A percentile compares a stretch with the other conserved stretches of the same genome.
phyloP scores from a whole-genome alignment of 306 rosid species.

The Morella rubra region DNA sequence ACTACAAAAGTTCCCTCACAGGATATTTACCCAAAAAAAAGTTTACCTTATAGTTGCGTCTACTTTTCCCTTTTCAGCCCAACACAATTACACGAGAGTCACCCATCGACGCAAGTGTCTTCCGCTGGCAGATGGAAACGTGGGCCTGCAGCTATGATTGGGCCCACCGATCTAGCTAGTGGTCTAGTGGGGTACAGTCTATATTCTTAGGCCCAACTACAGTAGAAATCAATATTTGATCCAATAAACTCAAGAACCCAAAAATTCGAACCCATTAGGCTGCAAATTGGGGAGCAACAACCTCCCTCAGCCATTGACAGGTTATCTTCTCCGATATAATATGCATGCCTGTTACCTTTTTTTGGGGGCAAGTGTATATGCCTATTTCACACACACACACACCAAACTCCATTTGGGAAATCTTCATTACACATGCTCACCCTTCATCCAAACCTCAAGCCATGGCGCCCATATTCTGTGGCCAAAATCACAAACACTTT shows the following conservation, averaged over 20 bases:
- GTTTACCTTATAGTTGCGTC: too few relatives aligned
- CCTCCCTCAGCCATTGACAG: too few relatives aligned
- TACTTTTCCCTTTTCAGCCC: too few relatives aligned
- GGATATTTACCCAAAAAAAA: too few relatives aligned
- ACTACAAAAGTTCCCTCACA: too few relatives aligned
- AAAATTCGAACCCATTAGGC: too few relatives aligned
- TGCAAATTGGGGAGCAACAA: too few relatives aligned
- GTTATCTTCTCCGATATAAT: too few relatives aligned
- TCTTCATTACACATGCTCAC: constrained; percentile 21
- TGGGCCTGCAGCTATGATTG: not conserved
- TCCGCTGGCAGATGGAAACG: not conserved
- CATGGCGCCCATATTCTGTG: constrained; percentile 18
- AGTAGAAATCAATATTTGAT: not conserved
- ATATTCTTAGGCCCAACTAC: not conserved
- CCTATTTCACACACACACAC: not conserved
- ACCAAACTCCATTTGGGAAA: not conserved
- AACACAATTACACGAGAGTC: too few relatives aligned
- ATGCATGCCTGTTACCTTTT: too few relatives aligned
- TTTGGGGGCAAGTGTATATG: not conserved
- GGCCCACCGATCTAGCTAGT: not conserved
- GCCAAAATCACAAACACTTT: constrained; percentile 37
- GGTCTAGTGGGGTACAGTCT: not conserved
- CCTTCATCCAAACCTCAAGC: constrained; percentile 32
- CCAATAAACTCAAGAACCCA: too few relatives aligned
- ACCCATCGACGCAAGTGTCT: too few relatives aligned